Evolutionary conservation across 2,329 filamentous ascomycete genomes (phyloP), one percentile per base, ranked within the genome.

Genomic region (Ploettnerulaceae sp.): DNA sequence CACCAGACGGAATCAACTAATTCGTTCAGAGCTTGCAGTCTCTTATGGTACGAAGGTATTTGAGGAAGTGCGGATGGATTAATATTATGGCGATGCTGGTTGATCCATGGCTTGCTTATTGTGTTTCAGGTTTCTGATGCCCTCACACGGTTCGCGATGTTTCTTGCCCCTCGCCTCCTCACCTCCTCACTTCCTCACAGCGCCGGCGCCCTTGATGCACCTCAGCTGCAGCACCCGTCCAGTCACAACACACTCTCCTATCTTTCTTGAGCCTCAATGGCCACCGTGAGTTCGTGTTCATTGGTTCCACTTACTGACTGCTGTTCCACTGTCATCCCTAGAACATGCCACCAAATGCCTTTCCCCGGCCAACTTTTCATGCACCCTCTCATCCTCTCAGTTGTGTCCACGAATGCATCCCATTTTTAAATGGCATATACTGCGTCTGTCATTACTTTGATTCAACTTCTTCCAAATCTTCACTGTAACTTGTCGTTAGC

Each of bases 401-500:
- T 37, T 22, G 21, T 37, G 34, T 37, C 21, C 21, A 37, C 34
- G 34, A 37, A 37, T 22, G n/a, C 17, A 14, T 12, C 11, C 17
- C 17, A 14, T 22, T 25, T 15, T 37, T 37, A 37, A 37, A 22
- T 25, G 17, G 12, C 12, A 36, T 37, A 33, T 24, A 26, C 24
- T 18, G 32, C 24, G 9, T 33, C 33, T 28, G 24, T 22, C 22
- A 15, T 17, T 20, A 21, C 8, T 12, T 43, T 22, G 15, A 34
- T 14, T 17, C 21, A 22, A 36, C 1, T 9, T 26, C 9, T 17
- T n/a, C 6, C 6, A 12, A 37, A 15, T 22, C 21, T 22, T 37
- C 34, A 37, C 34, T 37, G 34, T 37, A n/a, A n/a, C n/a, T n/a
- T n/a, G n/a, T n/a, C 21, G 34, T 37, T 37, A 37, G 24, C 32